Base-by-base conservation (phyloP, 768 basidiomycete species). In the Mycena galopus region DNA sequence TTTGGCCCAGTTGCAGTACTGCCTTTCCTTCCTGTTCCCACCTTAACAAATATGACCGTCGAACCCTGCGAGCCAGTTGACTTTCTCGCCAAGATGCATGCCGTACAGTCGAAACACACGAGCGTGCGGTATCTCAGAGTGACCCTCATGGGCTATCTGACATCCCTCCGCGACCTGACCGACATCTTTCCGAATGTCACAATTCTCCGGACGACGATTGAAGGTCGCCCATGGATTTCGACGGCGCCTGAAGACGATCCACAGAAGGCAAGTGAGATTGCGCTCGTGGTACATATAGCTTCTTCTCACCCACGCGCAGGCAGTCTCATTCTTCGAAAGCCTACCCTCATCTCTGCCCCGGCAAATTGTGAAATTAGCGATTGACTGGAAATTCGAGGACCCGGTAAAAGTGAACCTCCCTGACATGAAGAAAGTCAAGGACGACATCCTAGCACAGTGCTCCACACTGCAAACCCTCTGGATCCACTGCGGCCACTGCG, bases 401-500 rank as follows among this genome's bases (percentile, higher is more conserved):
- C 35, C 23, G 5, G n/a, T 42, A 12, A 11, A 30, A 14, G 35
- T 14, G 35, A 14, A 14, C 2, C 25, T 27, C 5, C 51, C 53
- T 4, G 60, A 56, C 14, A 17, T 69, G 6, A 27, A 12, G 9
- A 9, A 62, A 56, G 10, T 61, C 16, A 68, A 60, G 59, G 58
- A 67, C 37, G 67, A 21, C 14, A 53, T 68, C 59, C 12, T 61
- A 7, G 23, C 50, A 2, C 47, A 51, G 37, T 47, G 25, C 33
- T 59, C 67, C 23, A 61, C 25, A 5, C 59, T 68, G n/a, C 53
- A 51, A 23, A 61, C 67, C 1, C 67, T 68, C 50, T 68, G 67
- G 67, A 39, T 68, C 30, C 29, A 56, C 29, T 56, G 55, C 19
- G 8, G 44, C 27, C 39, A 29, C 7, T 68, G 4, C 27, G 67